A percentile compares a stretch with the other conserved stretches of the same genome.
These are phyloP conservation scores for Crotalaria pallida DNA, from an alignment of 306 rosid genomes.

Conservation along the genomic window DNA sequence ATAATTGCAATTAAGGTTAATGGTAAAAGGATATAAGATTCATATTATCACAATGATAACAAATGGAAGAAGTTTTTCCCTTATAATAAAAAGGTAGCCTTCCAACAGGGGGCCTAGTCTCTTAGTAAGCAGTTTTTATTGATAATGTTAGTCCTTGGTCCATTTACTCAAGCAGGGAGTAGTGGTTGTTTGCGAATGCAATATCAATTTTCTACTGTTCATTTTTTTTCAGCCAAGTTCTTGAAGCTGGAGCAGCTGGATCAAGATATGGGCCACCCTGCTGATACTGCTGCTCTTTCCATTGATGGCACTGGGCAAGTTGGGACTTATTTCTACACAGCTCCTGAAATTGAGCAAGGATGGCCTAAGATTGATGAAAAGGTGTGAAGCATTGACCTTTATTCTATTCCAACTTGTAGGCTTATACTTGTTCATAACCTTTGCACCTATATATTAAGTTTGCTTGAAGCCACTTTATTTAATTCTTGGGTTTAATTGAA, in stretches of 20 bases:
- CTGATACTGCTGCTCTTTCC: conserved; percentile 74
- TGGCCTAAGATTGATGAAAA: conserved; percentile 99
- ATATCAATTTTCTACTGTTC: background rate
- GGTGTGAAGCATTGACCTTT: conserved; percentile 34
- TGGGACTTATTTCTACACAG: conserved; percentile 93
- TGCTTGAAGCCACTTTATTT: conserved; percentile 17
- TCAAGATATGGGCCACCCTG: conserved; percentile 59
- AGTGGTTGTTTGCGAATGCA: background rate
- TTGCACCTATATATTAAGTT: conserved; percentile 6
- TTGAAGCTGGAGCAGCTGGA: conserved; percentile 95
- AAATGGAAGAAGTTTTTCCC: background rate
- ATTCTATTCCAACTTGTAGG: background rate
- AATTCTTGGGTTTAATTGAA: conserved; percentile 33
- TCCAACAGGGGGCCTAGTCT: background rate
- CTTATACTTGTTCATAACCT: conserved; percentile 13
- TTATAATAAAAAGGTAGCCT: background rate
- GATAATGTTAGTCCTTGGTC: background rate
- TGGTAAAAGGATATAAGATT: background rate
- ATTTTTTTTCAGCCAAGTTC: conserved; percentile 72
- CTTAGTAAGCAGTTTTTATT: background rate
- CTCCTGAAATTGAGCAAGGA: conserved; percentile 98
- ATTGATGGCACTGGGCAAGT: conserved; percentile 96
- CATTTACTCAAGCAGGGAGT: conserved; percentile 3
- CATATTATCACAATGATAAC: background rate
- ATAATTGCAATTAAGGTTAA: background rate